Conservation (phyloP, 1,284 basidiomycete species). For the Cerrena zonata region DNA sequence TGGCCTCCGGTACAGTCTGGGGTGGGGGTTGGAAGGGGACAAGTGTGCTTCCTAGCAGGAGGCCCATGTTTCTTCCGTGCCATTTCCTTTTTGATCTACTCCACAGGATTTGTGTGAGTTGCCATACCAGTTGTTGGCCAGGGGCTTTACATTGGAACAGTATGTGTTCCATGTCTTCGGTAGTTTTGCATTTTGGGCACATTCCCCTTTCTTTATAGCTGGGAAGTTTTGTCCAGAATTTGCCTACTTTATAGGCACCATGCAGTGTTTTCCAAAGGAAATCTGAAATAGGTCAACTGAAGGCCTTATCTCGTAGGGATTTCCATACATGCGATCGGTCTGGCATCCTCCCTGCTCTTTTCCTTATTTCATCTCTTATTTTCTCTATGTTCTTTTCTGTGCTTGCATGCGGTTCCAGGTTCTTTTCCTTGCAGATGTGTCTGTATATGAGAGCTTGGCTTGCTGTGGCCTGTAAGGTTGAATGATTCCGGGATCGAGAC, state of each 20-base stretch:
- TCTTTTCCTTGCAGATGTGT: not conserved
- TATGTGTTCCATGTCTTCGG: constrained; percentile 30
- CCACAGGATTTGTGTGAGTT: too few relatives aligned
- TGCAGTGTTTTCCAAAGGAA: constrained; percentile 32
- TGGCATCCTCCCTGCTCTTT: too few relatives aligned
- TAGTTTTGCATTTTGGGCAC: constrained; percentile 23
- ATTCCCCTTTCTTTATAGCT: constrained; percentile 17
- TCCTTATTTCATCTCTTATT: too few relatives aligned
- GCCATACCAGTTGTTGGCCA: constrained; percentile 24
- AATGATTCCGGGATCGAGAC: not conserved
- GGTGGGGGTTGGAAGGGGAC: too few relatives aligned
- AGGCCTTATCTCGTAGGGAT: constrained; percentile 15
- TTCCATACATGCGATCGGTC: constrained; percentile 11
- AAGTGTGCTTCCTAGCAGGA: too few relatives aligned
- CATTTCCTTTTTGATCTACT: too few relatives aligned
- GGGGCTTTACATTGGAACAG: constrained; percentile 21
- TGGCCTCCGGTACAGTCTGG: too few relatives aligned
- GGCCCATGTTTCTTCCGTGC: too few relatives aligned
- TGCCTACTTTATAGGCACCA: constrained; percentile 25
- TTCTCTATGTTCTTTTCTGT: too few relatives aligned
- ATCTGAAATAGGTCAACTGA: constrained; percentile 19
- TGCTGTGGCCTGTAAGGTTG: not conserved
- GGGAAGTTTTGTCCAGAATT: constrained; percentile 26
- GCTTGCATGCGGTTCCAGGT: too few relatives aligned
- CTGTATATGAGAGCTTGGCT: constrained; percentile 3